Percentiles rank a stretch among this genome's conserved stretches.
Conservation (phyloP, 2,329 filamentous ascomycete species). For the Venturia nashicola region DNA sequence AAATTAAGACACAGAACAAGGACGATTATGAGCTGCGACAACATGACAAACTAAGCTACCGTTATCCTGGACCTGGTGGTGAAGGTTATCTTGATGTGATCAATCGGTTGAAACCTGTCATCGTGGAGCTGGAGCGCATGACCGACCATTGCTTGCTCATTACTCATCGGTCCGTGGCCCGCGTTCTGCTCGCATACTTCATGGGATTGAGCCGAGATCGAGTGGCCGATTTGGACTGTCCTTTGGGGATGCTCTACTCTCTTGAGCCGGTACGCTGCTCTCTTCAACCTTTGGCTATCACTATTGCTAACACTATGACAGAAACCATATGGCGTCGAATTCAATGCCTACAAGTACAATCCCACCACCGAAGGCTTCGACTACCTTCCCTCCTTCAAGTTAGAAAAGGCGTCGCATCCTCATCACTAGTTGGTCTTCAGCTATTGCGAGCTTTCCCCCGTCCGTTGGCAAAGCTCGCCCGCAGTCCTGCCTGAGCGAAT, state of each 20-base stretch:
- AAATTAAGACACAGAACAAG: constrained; percentile 67
- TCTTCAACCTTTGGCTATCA: not conserved
- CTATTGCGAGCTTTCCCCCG: not conserved
- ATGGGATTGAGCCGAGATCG: constrained; percentile 82
- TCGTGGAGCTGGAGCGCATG: constrained; percentile 93
- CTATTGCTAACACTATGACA: constrained; percentile 12
- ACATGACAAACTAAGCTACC: constrained; percentile 84
- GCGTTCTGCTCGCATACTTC: constrained; percentile 92
- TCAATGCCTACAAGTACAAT: constrained; percentile 90
- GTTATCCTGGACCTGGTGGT: constrained; percentile 89
- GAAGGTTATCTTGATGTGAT: constrained; percentile 97
- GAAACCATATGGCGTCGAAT: constrained; percentile 94
- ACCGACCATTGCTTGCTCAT: constrained; percentile 90
- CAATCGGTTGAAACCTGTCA: constrained; percentile 86
- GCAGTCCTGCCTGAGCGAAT: not conserved
- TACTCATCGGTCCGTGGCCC: constrained; percentile 81
- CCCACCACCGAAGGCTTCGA: constrained; percentile 68
- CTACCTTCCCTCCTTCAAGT: constrained; percentile 57
- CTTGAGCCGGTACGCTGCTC: constrained; percentile 56
- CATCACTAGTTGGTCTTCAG: not conserved
- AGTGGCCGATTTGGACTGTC: constrained; percentile 89
- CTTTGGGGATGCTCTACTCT: constrained; percentile 84
- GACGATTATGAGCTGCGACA: constrained; percentile 73
- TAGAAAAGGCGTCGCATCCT: constrained; percentile 7
- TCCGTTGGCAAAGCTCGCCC: not conserved